These are phyloP conservation scores for Sugiyamaella qingdaonensis DNA, from an alignment of 805 yeast genomes.

Conservation along the genomic window DNA sequence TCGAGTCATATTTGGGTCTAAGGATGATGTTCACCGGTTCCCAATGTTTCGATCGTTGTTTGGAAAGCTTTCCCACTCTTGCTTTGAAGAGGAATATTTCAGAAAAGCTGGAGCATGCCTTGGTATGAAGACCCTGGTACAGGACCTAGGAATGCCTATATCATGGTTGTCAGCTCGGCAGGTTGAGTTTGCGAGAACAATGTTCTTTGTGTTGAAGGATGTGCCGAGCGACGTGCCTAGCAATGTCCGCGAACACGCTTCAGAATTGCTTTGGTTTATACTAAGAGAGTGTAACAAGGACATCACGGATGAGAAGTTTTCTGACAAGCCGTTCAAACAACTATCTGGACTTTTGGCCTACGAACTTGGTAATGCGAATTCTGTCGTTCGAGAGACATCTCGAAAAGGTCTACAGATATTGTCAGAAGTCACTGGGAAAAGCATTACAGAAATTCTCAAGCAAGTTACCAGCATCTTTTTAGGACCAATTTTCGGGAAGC, in stretches of 20 bases:
- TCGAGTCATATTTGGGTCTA: constrained; percentile 59
- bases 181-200: constrained; percentile 77
- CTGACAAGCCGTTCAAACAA: constrained; percentile 70
- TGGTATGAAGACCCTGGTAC: constrained; percentile 71
- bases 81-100: constrained; percentile 85
- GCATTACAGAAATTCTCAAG: constrained; percentile 69
- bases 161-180: constrained; percentile 74
- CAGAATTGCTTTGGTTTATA: constrained; percentile 58
- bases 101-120: constrained; percentile 84
- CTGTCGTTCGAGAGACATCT: constrained; percentile 75
- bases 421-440: constrained; percentile 63
- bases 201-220: constrained; percentile 86
- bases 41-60: constrained; percentile 74
- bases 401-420: constrained; percentile 64
- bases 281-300: constrained; percentile 62
- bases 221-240: constrained; percentile 85
- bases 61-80: constrained; percentile 80
- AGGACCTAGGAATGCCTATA: constrained; percentile 62
- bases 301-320: constrained; percentile 57
- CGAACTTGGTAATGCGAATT: constrained; percentile 86
- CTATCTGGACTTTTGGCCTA: constrained; percentile 85
- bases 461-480: constrained; percentile 79
- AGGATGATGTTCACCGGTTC: constrained; percentile 61
- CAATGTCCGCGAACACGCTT: constrained; percentile 69
- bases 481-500: constrained; percentile 95